Conservation (phyloP, 257 asterid species). For the Salvia hispanica region DNA sequence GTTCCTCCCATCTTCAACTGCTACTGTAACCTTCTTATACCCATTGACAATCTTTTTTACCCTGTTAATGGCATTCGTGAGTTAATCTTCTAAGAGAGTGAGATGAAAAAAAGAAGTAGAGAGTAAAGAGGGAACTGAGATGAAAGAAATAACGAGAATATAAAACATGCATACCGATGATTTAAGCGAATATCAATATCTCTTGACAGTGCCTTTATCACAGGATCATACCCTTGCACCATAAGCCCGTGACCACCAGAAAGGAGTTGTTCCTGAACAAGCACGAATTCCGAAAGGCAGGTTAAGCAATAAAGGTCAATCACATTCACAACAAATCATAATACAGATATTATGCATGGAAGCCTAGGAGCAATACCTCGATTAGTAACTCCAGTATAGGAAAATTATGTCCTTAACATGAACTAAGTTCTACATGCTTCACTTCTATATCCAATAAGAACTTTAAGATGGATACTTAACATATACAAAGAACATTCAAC, state of each 20-base stretch:
- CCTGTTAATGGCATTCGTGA: conserved; percentile 42
- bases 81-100: conserved; percentile 23
- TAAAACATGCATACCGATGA: conserved; percentile 63
- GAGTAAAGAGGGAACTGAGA: neutral
- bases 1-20: conserved; percentile 72
- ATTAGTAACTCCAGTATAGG: conserved; percentile 6
- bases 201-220: conserved; percentile 69
- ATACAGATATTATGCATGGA: conserved; percentile 1
- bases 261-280: conserved; percentile 84
- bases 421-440: neutral
- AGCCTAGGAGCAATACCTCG: conserved; percentile 1
- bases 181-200: conserved; percentile 82
- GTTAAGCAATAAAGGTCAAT: conserved; percentile 12
- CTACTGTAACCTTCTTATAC: conserved; percentile 66
- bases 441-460: too few species aligned
- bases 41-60: conserved; percentile 68
- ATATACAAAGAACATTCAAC: neutral
- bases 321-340: conserved; percentile 1
- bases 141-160: conserved; percentile 4
- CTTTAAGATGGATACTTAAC: too few species aligned
- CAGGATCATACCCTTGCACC: conserved; percentile 96
- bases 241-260: conserved; percentile 99
- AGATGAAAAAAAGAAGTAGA: neutral
- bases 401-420: neutral
- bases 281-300: conserved; percentile 24